Base-by-base conservation (phyloP, 345 rosid species). In the Firmiana major region DNA sequence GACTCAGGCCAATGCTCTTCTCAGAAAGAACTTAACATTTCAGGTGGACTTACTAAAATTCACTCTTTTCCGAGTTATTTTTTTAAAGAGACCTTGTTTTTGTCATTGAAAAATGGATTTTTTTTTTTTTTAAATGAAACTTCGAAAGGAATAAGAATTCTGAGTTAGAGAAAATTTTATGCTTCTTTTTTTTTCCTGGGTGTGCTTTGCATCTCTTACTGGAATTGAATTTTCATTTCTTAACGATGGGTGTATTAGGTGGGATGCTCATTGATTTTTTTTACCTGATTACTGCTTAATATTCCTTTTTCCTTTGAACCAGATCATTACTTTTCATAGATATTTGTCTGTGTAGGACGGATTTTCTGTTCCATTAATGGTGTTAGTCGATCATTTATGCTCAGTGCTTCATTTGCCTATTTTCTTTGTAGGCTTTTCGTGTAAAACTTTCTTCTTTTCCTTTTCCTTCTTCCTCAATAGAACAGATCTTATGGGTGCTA, bases 11-110 rank as follows among this genome's bases (percentile, higher is more conserved):
- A 88, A 90, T 80, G 97, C 98, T 75, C 79, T 95, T 73, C 88
- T 93, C 71, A 79, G 94, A 19, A 95, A 95, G 90, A 95, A 93
- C 85, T 79, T 92, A 86, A 87, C 90, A 64, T 90, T 77, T 78
- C 99, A 93, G 97, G 99, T 95, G 43, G 31, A 46, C 5, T 48
- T 49, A 60, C 76, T 59, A 43, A 55, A 55, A 24, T 48, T 53
- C 22, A 43, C 28, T 26, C 54, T 21, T 72, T 28, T 62, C 2
- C 64, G 36, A 24, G 6, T 59, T 34, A 13, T 62, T 62, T 62
- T 1, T 62, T n/a, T 11, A 62, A 28, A 28, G 1, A 13, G 0
- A 9, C 28, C 66, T 64, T 6, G 2, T 6, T 62, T 72, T 46
- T 82, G 36, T 75, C 40, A 73, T 51, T 76, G 16, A 59, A 12